Evolutionary conservation across 306 rosid genomes (phyloP).

Genomic region (Echinosophora koreensis): DNA sequence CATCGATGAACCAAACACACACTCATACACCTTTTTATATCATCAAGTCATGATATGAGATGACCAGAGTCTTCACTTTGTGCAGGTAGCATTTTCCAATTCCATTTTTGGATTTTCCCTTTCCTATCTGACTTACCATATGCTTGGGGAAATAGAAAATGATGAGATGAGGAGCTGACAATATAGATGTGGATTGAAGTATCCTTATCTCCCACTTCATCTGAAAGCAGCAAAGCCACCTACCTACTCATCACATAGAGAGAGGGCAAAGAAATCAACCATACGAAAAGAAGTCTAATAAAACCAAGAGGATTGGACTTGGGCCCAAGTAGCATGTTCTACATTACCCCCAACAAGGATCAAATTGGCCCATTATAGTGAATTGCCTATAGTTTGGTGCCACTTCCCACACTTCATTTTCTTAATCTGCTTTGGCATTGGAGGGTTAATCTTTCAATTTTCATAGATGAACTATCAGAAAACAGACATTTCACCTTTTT

Average conservation of each 20-base stretch:
- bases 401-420: slow-evolving; percentile 34
- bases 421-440: slow-evolving; percentile 34
- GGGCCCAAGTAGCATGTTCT: slow-evolving; percentile 38
- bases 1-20: no score
- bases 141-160: slow-evolving; percentile 30
- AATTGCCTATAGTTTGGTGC: slow-evolving; percentile 52
- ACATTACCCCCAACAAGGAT: not conserved
- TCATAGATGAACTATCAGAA: slow-evolving; percentile 49
- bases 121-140: slow-evolving; percentile 6
- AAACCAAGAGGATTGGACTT: slow-evolving; percentile 34
- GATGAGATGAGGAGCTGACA: not conserved
- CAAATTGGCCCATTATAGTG: slow-evolving; percentile 41
- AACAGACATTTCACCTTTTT: slow-evolving; percentile 66
- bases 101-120: slow-evolving; percentile 41
- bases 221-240: slow-evolving; percentile 37
- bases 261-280: slow-evolving; percentile 9
- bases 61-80: no score
- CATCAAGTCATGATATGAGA: no score
- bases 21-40: no score
- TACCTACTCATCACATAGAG: slow-evolving; percentile 20
- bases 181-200: slow-evolving; percentile 38
- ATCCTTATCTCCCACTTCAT: slow-evolving; percentile 34
- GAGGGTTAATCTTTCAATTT: slow-evolving; percentile 57
- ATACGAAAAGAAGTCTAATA: slow-evolving; percentile 21
- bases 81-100: not conserved